A percentile compares a stretch with the other conserved stretches of the same genome.
phyloP scores from a whole-genome alignment of 306 rosid genomes.

The Amphicarpaea edgeworthii region DNA sequence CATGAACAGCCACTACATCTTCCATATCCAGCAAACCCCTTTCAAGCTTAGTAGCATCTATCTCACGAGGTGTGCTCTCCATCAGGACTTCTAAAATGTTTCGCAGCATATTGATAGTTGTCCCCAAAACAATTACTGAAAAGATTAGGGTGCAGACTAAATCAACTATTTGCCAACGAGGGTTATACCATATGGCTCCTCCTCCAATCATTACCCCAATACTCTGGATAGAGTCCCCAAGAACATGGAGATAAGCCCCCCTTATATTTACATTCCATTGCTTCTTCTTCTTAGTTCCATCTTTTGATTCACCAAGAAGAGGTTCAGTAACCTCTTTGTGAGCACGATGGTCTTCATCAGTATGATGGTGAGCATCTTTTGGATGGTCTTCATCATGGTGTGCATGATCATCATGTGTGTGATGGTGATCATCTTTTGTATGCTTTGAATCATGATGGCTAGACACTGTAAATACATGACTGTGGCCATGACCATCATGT shows the following conservation, averaged over 20 bases:
- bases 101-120: constrained; percentile 73
- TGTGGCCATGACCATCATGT: constrained; percentile 51
- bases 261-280: constrained; percentile 64
- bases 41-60: constrained; percentile 73
- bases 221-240: constrained; percentile 80
- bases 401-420: constrained; percentile 50
- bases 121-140: constrained; percentile 71
- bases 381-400: constrained; percentile 42
- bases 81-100: constrained; percentile 77
- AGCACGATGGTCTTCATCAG: constrained; percentile 43
- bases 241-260: constrained; percentile 87
- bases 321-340: constrained; percentile 48
- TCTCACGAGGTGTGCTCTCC: constrained; percentile 86
- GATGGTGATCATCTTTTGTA: constrained; percentile 52
- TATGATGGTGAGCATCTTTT: constrained; percentile 40
- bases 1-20: constrained; percentile 81
- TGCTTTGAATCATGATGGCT: constrained; percentile 45
- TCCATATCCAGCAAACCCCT: constrained; percentile 71
- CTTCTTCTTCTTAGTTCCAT: constrained; percentile 51
- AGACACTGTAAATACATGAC: constrained; percentile 59
- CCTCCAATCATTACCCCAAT: constrained; percentile 88
- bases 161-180: constrained; percentile 74
- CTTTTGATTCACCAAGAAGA: constrained; percentile 57
- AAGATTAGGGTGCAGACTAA: constrained; percentile 73
- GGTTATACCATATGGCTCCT: constrained; percentile 75